Evolutionary conservation across 2,329 filamentous ascomycete species (phyloP), one percentile per base, ranked within the genome.

Genomic region (Aciculosporium take): DNA sequence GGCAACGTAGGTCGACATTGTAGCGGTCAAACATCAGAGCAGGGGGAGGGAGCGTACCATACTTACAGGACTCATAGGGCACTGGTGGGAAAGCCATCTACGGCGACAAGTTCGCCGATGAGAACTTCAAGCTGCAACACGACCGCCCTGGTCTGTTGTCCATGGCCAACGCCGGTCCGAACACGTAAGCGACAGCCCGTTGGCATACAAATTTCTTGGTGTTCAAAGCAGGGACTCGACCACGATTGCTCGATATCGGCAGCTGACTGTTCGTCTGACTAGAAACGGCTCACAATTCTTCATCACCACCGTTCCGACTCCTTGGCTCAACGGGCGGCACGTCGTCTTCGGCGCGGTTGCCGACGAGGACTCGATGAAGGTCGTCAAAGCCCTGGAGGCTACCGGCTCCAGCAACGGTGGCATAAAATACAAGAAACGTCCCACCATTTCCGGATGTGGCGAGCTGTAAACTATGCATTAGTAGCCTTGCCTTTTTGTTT

Each of bases 281-380:
- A 94, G 91, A 64, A 98, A 98, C 69, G 91, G 91, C 56, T 94
- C 85, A 39, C 89, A 96, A 66, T 96, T 96, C 75, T 96, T 96
- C 73, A 70, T 96, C 61, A 96, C 89, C 56, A 96, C 89, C 43
- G 86, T 94, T 39, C 74, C 79, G 46, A 96, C 91, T 46, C 79
- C 80, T 42, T 94, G 94, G 73, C 72, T 91, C 53, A 74, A 91
- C 62, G 76, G 76, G 58, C 81, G 81, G 63, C 84, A 91, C 72
- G 82, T 87, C 64, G 83, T 87, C 60, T 88, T 88, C 66, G 85
- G 84, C 60, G 71, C 84, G 68, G 81, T 88, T 36, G 66, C 67
- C 44, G 68, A 72, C 48, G 45, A 60, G 1, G 50, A 62, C 34
- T 69, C 65, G 43, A 51, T 76, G 60, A 55, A 63, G 24, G 49